Conservation (phyloP, 2,329 filamentous ascomycete genomes). For the Raffaelea albimanens region DNA sequence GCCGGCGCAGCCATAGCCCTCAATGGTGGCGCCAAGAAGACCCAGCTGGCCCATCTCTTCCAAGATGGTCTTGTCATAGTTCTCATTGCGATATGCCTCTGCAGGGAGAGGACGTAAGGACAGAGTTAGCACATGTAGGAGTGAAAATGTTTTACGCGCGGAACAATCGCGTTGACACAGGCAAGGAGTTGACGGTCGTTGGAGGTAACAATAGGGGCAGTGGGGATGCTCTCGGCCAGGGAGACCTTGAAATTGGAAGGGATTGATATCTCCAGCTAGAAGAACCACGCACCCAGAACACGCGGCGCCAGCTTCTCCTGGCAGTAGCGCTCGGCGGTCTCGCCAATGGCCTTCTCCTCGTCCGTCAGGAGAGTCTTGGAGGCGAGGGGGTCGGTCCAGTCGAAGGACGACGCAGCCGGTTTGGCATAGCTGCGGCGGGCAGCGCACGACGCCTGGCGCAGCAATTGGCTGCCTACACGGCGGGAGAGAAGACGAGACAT, state of each 20-base stretch:
- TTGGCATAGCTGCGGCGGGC: slow-evolving; percentile 10
- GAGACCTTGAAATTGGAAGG: no score
- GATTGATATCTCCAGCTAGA: not conserved
- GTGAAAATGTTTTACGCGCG: no score
- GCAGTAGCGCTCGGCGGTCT: slow-evolving; percentile 88
- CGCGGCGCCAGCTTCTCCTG: slow-evolving; percentile 81
- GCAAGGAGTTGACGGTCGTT: no score
- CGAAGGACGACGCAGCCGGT: slow-evolving; percentile 40
- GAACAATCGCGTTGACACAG: no score
- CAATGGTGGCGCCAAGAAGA: slow-evolving; percentile 69
- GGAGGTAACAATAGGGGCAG: no score
- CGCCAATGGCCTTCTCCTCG: slow-evolving; percentile 81
- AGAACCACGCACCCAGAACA: slow-evolving; percentile 59
- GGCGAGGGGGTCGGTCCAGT: slow-evolving; percentile 86
- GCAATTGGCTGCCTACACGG: slow-evolving; percentile 7
- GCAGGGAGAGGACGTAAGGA: not conserved
- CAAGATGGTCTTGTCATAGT: slow-evolving; percentile 72
- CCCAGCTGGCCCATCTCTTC: slow-evolving; percentile 81
- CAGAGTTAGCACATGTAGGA: no score
- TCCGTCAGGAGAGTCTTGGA: slow-evolving; percentile 71
- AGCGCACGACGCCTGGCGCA: slow-evolving; percentile 6
- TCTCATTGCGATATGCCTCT: slow-evolving; percentile 58
- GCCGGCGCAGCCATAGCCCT: slow-evolving; percentile 76
- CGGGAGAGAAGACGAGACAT: slow-evolving; percentile 13
- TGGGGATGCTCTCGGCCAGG: no score